A percentile compares a stretch with the other conserved stretches of the same genome.
phyloP scores from a whole-genome alignment of 2,329 filamentous ascomycete species.

The Exutisphaerella laricina region DNA sequence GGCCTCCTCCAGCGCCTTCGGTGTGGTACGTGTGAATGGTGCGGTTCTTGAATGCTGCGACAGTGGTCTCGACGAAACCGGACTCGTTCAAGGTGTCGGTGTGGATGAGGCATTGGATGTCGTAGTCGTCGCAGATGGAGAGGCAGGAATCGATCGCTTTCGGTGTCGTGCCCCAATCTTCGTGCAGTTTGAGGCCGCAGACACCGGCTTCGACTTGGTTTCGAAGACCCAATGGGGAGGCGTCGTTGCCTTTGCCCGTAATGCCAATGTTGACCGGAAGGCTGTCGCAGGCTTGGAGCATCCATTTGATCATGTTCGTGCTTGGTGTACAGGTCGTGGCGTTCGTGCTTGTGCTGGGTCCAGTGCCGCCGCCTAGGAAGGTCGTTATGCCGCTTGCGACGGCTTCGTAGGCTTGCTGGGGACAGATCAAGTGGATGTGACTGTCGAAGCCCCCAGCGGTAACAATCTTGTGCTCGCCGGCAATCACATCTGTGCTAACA shows the following conservation, averaged over 20 bases:
- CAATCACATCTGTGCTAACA: constrained; percentile 84
- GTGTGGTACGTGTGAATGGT: constrained; percentile 97
- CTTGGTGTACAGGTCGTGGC: constrained; percentile 93
- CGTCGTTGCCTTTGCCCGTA: constrained; percentile 91
- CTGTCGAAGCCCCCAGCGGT: constrained; percentile 86
- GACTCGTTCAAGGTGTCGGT: constrained; percentile 96
- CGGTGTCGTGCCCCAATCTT: constrained; percentile 92
- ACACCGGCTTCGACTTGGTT: constrained; percentile 80
- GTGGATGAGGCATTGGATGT: constrained; percentile 90
- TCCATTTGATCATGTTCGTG: constrained; percentile 73
- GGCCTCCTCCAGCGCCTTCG: constrained; percentile 88
- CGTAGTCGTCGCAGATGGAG: constrained; percentile 73
- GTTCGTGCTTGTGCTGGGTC: constrained; percentile 84
- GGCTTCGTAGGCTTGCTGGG: constrained; percentile 80
- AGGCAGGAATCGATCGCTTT: constrained; percentile 87
- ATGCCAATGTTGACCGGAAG: constrained; percentile 85
- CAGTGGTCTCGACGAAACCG: constrained; percentile 90
- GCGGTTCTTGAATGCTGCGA: constrained; percentile 75
- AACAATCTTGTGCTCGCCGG: constrained; percentile 82
- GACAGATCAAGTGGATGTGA: constrained; percentile 93
- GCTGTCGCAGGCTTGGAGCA: constrained; percentile 79
- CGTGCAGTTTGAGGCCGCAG: constrained; percentile 87
- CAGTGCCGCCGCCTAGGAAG: constrained; percentile 83
- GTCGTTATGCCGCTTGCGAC: constrained; percentile 84
- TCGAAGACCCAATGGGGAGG: constrained; percentile 60